Evolutionary conservation across 495 filamentous ascomycete genomes (phyloP).

Genomic region (Xylaria scruposa): DNA sequence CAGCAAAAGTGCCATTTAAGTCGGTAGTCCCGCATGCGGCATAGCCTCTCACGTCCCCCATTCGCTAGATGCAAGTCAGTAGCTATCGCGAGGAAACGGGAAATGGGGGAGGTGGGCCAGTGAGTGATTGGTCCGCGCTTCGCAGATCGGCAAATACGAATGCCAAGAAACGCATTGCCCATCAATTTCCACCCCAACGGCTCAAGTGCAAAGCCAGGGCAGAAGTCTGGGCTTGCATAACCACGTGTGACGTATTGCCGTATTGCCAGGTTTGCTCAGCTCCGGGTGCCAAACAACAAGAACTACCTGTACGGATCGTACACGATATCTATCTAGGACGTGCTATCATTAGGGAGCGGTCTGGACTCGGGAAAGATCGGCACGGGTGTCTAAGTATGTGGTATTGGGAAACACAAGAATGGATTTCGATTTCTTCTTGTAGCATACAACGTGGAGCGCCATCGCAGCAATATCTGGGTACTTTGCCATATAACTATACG

Average conservation of each 20-base stretch:
- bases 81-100: background rate
- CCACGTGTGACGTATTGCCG: slow-evolving; percentile 15
- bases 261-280: background rate
- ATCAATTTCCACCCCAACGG: background rate
- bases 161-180: slow-evolving; percentile 17
- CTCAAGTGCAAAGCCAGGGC: slow-evolving; percentile 3
- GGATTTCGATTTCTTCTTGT: background rate
- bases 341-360: background rate
- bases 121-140: slow-evolving; percentile 2
- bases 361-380: slow-evolving; percentile 15
- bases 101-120: background rate
- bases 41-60: background rate
- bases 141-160: slow-evolving; percentile 27
- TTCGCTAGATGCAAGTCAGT: background rate
- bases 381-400: slow-evolving; percentile 12
- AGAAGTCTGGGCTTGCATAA: slow-evolving; percentile 11
- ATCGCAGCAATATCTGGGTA: slow-evolving; percentile 1
- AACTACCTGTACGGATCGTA: background rate
- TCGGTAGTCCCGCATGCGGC: background rate
- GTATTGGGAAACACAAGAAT: background rate
- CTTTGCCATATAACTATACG: background rate
- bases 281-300: background rate
- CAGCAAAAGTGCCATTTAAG: background rate
- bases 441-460: background rate
- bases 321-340: background rate